Percentiles rank a stretch among this genome's conserved stretches.
Evolutionary conservation across 257 asterid species (phyloP).

Genomic region (Datura wrightii): DNA sequence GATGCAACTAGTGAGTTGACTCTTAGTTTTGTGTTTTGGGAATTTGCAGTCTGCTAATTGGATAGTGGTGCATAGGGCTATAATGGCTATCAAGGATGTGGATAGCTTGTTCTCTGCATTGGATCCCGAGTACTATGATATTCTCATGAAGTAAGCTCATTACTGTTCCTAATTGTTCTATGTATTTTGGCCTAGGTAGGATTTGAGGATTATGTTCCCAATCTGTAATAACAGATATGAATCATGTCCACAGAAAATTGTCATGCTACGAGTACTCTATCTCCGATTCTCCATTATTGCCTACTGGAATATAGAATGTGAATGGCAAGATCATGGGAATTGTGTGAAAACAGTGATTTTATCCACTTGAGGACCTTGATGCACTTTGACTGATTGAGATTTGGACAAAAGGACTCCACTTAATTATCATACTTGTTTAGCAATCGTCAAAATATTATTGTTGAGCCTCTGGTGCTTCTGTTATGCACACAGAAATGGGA

Average conservation of each 20-base stretch:
- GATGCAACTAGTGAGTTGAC: not conserved
- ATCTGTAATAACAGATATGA: not conserved
- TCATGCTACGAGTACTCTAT: not conserved
- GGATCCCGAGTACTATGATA: conserved; percentile 92
- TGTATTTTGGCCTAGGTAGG: not conserved
- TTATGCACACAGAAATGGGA: not conserved
- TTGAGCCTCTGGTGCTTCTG: not conserved
- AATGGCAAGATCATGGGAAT: not conserved
- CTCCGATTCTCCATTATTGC: not conserved
- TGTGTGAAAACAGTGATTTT: conserved; percentile 8
- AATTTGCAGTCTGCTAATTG: conserved; percentile 85
- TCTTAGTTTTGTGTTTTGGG: not conserved
- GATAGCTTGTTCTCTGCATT: conserved; percentile 91
- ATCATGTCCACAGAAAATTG: not conserved
- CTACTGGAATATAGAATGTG: not conserved
- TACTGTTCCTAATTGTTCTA: not conserved
- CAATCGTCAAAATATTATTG: not conserved
- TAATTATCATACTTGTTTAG: not conserved
- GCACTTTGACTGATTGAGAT: not conserved
- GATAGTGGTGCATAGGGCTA: conserved; percentile 97
- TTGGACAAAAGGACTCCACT: not conserved
- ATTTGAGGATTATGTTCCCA: not conserved
- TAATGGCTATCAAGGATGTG: conserved; percentile 94
- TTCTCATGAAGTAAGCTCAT: conserved; percentile 85
- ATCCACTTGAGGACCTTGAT: not conserved